phyloP scores from a whole-genome alignment of 2,329 filamentous ascomycete species.

The Claviceps sp. region DNA sequence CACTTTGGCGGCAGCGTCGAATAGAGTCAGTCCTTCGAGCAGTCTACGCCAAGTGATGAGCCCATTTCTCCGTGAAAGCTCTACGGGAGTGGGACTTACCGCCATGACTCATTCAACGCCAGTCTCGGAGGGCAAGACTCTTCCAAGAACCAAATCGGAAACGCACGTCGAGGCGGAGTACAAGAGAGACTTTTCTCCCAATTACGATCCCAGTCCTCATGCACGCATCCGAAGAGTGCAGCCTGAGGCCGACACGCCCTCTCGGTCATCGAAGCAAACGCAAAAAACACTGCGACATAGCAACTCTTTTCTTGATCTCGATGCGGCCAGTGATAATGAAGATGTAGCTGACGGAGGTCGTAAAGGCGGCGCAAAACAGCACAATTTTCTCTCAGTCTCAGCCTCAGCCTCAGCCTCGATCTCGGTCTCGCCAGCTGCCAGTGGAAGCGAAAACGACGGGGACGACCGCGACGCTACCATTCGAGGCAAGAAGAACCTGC shows the following conservation, averaged over 20 bases:
- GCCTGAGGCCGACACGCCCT: constrained; percentile 29
- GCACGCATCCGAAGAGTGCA: constrained; percentile 57
- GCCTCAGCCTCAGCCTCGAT: neutral
- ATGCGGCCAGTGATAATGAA: constrained; percentile 34
- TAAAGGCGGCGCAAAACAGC: constrained; percentile 4
- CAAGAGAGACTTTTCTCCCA: constrained; percentile 55
- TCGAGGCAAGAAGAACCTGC: constrained; percentile 14
- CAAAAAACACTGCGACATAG: constrained; percentile 18
- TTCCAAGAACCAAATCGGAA: constrained; percentile 5
- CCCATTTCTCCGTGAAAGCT: constrained; percentile 48
- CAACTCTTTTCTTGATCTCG: constrained; percentile 38
- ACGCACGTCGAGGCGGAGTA: constrained; percentile 21
- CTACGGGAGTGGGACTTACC: constrained; percentile 18
- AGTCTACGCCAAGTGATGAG: constrained; percentile 80
- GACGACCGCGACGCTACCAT: constrained; percentile 16
- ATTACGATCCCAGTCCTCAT: constrained; percentile 59
- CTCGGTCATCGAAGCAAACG: constrained; percentile 19
- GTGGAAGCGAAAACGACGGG: constrained; percentile 1
- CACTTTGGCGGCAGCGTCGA: constrained; percentile 13
- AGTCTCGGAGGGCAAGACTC: constrained; percentile 15
- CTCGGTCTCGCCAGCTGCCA: neutral
- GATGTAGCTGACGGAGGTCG: constrained; percentile 13
- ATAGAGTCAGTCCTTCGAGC: constrained; percentile 51
- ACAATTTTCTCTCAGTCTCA: neutral
- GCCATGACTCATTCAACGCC: constrained; percentile 8